Percentiles rank a stretch among this genome's conserved stretches.
Conservation (phyloP, 768 basidiomycete species). For the Lactarius vividus region DNA sequence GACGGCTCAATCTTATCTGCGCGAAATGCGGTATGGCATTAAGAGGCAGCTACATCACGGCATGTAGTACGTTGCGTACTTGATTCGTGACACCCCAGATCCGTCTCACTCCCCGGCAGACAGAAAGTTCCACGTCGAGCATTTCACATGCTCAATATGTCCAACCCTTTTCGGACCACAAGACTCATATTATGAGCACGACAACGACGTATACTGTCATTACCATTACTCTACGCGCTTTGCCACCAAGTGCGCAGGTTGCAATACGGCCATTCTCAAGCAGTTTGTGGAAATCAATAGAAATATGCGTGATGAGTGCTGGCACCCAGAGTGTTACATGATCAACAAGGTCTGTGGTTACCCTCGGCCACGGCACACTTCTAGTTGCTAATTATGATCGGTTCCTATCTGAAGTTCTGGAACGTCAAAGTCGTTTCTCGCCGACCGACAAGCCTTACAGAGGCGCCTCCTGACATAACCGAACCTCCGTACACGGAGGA, state of each 20-base stretch:
- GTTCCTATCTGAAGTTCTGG: constrained; percentile 72
- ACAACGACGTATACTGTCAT: constrained; percentile 97
- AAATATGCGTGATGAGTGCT: constrained; percentile 97
- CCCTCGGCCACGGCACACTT: constrained; percentile 1
- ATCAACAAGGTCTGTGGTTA: constrained; percentile 80
- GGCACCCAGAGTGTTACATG: constrained; percentile 99
- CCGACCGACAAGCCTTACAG: constrained; percentile 57
- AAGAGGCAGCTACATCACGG: constrained; percentile 97
- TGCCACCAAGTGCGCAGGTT: constrained; percentile 97
- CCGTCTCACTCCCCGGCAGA: constrained; percentile 47
- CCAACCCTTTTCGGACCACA: constrained; percentile 95
- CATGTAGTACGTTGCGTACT: constrained; percentile 73
- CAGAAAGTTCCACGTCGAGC: constrained; percentile 99
- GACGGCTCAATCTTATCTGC: constrained; percentile 92
- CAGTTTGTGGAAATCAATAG: constrained; percentile 99
- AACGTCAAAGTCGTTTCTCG: constrained; percentile 90
- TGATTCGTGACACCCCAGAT: constrained; percentile 18
- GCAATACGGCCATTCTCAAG: constrained; percentile 95
- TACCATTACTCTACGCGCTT: constrained; percentile 99
- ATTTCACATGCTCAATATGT: constrained; percentile 98
- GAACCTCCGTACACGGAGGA: constrained; percentile 67
- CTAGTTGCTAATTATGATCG: constrained; percentile 20
- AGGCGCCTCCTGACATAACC: constrained; percentile 30
- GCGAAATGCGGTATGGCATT: constrained; percentile 93
- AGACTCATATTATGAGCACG: constrained; percentile 99